Base-by-base conservation (phyloP, 192 early-diverging fungal species). In the Phycomyces nitens region DNA sequence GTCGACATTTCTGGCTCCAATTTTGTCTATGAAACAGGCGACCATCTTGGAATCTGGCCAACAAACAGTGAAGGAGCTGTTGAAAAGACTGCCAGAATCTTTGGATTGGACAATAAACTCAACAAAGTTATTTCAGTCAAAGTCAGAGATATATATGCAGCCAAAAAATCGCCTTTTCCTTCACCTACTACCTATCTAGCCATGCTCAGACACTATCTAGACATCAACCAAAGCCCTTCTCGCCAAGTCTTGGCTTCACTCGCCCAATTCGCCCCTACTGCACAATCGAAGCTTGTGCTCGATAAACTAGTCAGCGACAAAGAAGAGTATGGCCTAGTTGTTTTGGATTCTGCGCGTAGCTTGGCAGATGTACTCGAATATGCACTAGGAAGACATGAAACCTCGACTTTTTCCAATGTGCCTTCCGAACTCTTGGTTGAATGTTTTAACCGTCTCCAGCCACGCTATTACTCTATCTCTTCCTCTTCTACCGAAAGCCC, bases 391-490 rank as follows among this genome's bases (percentile, higher is more conserved):
- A 9, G 15, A 20, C 68, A 67, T 14, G 75, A 65, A 55, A 66
- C 70, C 3, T 7, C 7, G 29, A 34, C 44, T 72, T 77, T 70
- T 34, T 78, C 80, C 40, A 34, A 24, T 60, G 77, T 95, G 65
- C 97, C 97, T 5, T 79, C 93, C 39, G 86, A 86, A 58, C 76
- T 92, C 20, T 76, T 94, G 21, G 81, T 97, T 61, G 89, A 96
- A 70, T 81, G 89, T 6, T 81, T 94, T 14, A 80, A 88, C 56
- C 88, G 90, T 41, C 84, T 95, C 55, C 86, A 88, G 60, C 82
- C 91, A 44, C 92, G 97, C 15, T 93, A 95, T 78, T 99, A 99
- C 74, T 96, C 94, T 40, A 97, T 99, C 50, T 95, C 93, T 29
- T 95, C 94, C 7, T 92, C 91, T 10, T 77, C 91, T 34, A 87